A percentile compares a stretch with the other conserved stretches of the same genome.
phyloP scores from a whole-genome alignment of 1,284 basidiomycete genomes.

The Tausonia pullulans region DNA sequence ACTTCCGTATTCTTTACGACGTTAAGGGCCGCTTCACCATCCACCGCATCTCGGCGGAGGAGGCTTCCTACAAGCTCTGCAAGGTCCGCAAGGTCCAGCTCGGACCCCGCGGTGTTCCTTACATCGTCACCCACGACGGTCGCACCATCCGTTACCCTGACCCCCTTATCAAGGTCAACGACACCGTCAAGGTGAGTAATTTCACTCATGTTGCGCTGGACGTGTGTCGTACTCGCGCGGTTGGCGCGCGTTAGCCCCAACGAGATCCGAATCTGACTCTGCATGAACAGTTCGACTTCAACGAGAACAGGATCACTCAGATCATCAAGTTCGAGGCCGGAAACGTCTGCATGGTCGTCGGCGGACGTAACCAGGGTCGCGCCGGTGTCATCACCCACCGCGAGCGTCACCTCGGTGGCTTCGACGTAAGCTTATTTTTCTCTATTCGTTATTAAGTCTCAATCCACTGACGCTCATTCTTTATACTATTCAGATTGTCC shows the following conservation, averaged over 20 bases:
- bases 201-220: too few species aligned
- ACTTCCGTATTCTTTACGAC: slow-evolving; percentile 99
- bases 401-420: slow-evolving; percentile 95
- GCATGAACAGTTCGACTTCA: slow-evolving; percentile 58
- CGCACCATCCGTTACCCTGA: slow-evolving; percentile 99
- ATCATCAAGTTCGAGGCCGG: slow-evolving; percentile 95
- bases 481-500: slow-evolving; percentile 68
- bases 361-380: slow-evolving; percentile 99
- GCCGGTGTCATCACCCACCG: slow-evolving; percentile 89
- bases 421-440: slow-evolving; percentile 42
- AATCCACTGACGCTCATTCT: too few species aligned
- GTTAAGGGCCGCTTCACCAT: slow-evolving; percentile 99
- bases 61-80: slow-evolving; percentile 95
- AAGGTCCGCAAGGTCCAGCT: slow-evolving; percentile 90
- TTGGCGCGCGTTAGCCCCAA: too few species aligned
- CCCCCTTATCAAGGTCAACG: slow-evolving; percentile 90
- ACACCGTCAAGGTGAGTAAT: slow-evolving; percentile 62
- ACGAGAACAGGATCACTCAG: slow-evolving; percentile 88
- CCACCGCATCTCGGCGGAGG: slow-evolving; percentile 98
- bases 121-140: slow-evolving; percentile 97
- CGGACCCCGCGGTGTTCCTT: slow-evolving; percentile 87
- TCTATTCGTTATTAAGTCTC: too few species aligned
- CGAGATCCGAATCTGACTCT: too few species aligned
- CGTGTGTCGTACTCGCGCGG: too few species aligned
- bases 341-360: slow-evolving; percentile 95